A percentile compares a stretch with the other conserved stretches of the same genome.
phyloP scores from a whole-genome alignment of 768 basidiomycete species.

The Russula emetica region DNA sequence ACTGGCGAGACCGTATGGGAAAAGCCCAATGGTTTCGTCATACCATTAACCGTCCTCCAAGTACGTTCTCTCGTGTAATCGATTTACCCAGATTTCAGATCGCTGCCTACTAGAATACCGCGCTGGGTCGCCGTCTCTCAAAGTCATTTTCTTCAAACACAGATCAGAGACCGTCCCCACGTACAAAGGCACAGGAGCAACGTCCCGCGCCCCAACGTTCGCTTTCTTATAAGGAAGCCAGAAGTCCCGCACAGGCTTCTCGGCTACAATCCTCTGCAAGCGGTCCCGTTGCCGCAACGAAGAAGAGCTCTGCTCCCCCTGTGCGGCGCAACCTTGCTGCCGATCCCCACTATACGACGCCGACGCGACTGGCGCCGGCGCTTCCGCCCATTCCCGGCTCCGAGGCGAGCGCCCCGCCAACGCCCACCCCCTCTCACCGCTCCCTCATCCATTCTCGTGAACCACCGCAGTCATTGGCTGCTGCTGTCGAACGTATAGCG shows the following conservation, averaged over 20 bases:
- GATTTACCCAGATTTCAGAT: constrained; percentile 17
- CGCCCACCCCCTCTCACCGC: constrained; percentile 39
- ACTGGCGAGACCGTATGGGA: constrained; percentile 92
- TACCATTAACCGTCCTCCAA: constrained; percentile 86
- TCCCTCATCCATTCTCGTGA: constrained; percentile 52
- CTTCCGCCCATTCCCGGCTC: constrained; percentile 46
- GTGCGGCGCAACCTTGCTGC: constrained; percentile 23
- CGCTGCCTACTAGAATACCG: constrained; percentile 51
- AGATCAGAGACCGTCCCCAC: constrained; percentile 24
- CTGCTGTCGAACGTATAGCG: constrained; percentile 63
- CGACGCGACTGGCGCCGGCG: constrained; percentile 23
- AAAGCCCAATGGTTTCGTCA: constrained; percentile 83
- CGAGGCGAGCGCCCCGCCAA: constrained; percentile 56
- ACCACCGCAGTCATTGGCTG: constrained; percentile 66
- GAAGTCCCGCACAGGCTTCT: not conserved
- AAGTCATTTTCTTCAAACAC: constrained; percentile 29
- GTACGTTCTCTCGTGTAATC: constrained; percentile 36
- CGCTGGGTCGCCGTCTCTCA: constrained; percentile 66
- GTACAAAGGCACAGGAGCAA: constrained; percentile 4
- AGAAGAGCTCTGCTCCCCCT: constrained; percentile 15
- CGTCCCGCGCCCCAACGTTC: constrained; percentile 10
- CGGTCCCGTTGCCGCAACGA: not conserved
- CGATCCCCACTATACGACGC: constrained; percentile 28
- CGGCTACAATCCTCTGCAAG: constrained; percentile 20
- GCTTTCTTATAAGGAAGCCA: constrained; percentile 16